Evolutionary conservation across 257 asterid genomes (phyloP).

Genomic region (Jaltomata sinuosa): DNA sequence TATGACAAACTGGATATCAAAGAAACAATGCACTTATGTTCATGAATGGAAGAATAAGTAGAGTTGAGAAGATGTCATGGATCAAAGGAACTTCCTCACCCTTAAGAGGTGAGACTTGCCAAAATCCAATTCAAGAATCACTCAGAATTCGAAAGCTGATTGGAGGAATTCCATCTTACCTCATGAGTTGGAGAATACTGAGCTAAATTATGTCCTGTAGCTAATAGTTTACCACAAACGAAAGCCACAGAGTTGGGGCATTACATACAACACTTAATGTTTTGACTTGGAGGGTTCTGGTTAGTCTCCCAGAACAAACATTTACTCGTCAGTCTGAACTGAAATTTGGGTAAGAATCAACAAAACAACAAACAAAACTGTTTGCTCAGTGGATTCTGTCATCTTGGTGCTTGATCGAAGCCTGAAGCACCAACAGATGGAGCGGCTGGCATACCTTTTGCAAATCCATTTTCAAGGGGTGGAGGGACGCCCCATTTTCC

Average conservation of each 20-base stretch:
- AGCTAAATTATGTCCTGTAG: background rate
- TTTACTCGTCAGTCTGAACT: too few species aligned
- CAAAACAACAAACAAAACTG: background rate
- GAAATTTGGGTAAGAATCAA: background rate
- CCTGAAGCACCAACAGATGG: conserved; percentile 37
- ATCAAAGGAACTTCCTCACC: background rate
- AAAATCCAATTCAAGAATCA: background rate
- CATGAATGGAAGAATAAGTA: background rate
- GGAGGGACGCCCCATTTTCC: conserved; percentile 81
- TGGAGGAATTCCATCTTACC: background rate
- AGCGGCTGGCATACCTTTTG: conserved; percentile 19
- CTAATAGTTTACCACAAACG: background rate
- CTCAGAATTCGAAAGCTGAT: background rate
- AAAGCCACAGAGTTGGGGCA: background rate
- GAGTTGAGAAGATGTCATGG: background rate
- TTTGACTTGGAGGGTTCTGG: background rate
- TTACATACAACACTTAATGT: background rate
- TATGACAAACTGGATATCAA: background rate
- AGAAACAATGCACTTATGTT: background rate
- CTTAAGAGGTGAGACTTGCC: background rate
- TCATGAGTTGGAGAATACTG: conserved; percentile 2
- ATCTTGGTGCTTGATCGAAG: conserved; percentile 37
- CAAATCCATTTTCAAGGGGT: conserved; percentile 53
- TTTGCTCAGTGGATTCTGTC: background rate
- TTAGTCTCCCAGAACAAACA: background rate